Evolutionary conservation across 2,329 filamentous ascomycete species (phyloP), one percentile per base, ranked within the genome.

Genomic region (Teratosphaeria zuluensis): DNA sequence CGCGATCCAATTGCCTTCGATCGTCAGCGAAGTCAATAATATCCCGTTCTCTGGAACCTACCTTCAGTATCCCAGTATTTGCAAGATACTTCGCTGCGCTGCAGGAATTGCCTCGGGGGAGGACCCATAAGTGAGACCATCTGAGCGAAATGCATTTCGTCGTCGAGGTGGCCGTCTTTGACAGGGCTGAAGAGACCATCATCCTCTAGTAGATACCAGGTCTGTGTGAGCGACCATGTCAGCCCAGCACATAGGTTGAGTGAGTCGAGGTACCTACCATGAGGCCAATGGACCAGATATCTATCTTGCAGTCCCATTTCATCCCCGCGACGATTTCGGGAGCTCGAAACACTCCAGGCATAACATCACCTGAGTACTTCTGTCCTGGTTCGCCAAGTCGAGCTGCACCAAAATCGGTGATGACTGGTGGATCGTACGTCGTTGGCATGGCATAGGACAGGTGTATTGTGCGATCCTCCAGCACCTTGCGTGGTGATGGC

Each of bases 91-190:
- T 66, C 63, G 51, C 72, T 75, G 2, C 70, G 64, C 54, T 68
- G 52, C 48, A 76, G 54, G 48, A 76, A 72, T 1, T 68, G 64
- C 53, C 59, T 63, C 1, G 72, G 71, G 1, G 74, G 75, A 1
- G 65, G 69, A 0, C 74, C 74, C 58, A 77, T 64, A 12, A 42
- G 35, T 16, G 35, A 42, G 11, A 42, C 35, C 35, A 42, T 42
- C 6, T 42, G 35, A 42, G 35, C 35, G 11, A 42, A 42, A n/a
- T 42, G 35, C n/a, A 16, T 12, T 16, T 42, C 35, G n/a, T 42
- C 35, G 35, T 42, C 16, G 12, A 42, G 11, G 35, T 14, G 35
- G 4, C 35, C 33, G 11, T 38, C 14, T 16, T 16, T 38, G 33
- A 16, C 9, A 38, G 33, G 33, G 9, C 14, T 38, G 8, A 38